A percentile compares a stretch with the other conserved stretches of the same genome.
phyloP scores from a whole-genome alignment of 164 flowering plant species.

The Stephania cephalantha region DNA sequence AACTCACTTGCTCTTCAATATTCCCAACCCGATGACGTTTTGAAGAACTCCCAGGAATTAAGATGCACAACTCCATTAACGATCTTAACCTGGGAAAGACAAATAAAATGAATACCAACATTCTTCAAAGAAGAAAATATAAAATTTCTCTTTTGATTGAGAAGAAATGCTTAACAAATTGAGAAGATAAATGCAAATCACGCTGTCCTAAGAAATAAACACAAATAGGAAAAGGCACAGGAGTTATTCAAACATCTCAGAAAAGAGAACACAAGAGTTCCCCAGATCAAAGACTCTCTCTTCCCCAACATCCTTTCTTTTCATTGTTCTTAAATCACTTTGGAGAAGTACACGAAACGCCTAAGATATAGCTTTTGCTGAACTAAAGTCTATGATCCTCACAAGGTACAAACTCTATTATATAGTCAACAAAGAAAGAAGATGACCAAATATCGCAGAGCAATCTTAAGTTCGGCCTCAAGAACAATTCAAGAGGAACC shows the following conservation, averaged over 20 bases:
- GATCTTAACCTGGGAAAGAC: conserved; percentile 67
- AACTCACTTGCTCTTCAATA: conserved; percentile 41
- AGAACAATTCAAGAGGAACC: no score
- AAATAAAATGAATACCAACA: conserved; percentile 1
- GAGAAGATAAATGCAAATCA: neutral
- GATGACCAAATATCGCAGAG: no score
- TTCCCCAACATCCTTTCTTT: no score
- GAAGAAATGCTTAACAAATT: neutral
- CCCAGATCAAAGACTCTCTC: neutral
- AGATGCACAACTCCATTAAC: conserved; percentile 91
- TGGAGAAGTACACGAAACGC: no score
- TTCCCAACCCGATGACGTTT: conserved; percentile 33
- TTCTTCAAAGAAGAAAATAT: neutral
- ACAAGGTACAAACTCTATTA: no score
- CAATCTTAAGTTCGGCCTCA: no score
- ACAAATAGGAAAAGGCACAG: neutral
- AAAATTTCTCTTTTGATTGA: neutral
- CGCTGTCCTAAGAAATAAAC: neutral
- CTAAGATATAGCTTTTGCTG: no score
- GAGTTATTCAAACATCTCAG: neutral
- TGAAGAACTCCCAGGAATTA: conserved; percentile 64
- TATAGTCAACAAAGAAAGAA: no score
- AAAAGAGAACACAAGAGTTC: neutral
- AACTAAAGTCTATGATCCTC: no score
- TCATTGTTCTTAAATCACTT: no score